Conservation (phyloP, 192 early-diverging fungal species). For the Cetraspora pellucida region DNA sequence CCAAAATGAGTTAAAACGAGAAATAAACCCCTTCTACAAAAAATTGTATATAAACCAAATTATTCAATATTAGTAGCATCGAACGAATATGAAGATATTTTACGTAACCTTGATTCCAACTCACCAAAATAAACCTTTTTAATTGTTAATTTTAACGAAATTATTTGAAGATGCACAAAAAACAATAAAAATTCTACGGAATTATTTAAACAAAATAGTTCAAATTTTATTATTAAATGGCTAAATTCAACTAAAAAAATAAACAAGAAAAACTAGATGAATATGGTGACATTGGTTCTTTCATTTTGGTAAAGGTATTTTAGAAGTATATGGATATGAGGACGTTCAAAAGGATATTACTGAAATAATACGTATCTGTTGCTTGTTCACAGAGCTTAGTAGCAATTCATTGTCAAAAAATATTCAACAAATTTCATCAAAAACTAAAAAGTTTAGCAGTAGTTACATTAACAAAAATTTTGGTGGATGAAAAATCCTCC, state of each 20-base stretch:
- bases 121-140: slow-evolving; percentile 4
- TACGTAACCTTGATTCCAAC: not conserved
- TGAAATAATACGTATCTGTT: slow-evolving; percentile 54
- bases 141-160: slow-evolving; percentile 24
- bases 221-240: slow-evolving; percentile 40
- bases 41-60: too few species aligned
- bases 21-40: too few species aligned
- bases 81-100: not conserved
- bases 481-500: slow-evolving; percentile 41
- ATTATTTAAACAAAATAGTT: slow-evolving; percentile 11
- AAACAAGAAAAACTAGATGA: slow-evolving; percentile 40
- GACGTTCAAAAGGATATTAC: slow-evolving; percentile 68
- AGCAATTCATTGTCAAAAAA: slow-evolving; percentile 50
- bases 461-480: slow-evolving; percentile 66
- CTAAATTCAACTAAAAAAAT: slow-evolving; percentile 42
- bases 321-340: slow-evolving; percentile 73
- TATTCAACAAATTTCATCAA: slow-evolving; percentile 52
- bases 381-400: slow-evolving; percentile 67
- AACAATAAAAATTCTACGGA: slow-evolving; percentile 7
- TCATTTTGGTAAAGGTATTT: slow-evolving; percentile 65
- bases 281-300: slow-evolving; percentile 49
- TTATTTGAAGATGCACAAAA: slow-evolving; percentile 13
- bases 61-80: too few species aligned
- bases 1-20: too few species aligned
- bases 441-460: slow-evolving; percentile 59